These are phyloP conservation scores for Endocalyx cinctus DNA, from an alignment of 2,329 filamentous ascomycete genomes.

Conservation along the genomic window DNA sequence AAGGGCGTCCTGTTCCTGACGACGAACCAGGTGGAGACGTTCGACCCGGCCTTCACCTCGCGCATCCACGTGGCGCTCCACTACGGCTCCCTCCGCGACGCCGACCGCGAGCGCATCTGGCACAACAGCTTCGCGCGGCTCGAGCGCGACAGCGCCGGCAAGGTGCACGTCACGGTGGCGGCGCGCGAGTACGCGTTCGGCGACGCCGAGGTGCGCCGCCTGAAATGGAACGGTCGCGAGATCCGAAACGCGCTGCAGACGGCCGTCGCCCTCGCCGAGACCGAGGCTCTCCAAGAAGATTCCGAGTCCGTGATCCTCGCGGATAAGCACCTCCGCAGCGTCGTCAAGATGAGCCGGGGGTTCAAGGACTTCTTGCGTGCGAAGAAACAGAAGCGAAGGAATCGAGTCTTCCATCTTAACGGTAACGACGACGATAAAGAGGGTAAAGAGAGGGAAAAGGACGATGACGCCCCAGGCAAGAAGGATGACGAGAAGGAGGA, in stretches of 20 bases:
- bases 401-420: neutral
- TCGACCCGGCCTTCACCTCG: constrained; percentile 44
- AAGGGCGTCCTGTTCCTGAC: constrained; percentile 46
- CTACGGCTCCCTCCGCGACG: constrained; percentile 36
- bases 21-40: constrained; percentile 43
- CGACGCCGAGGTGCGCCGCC: constrained; percentile 29
- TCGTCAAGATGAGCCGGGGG: constrained; percentile 34
- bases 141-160: constrained; percentile 33
- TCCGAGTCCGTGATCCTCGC: constrained; percentile 25
- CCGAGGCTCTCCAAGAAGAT: constrained; percentile 21
- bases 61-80: constrained; percentile 47
- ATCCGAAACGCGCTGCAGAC: constrained; percentile 31
- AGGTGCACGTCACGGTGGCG: constrained; percentile 32
- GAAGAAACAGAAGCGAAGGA: neutral
- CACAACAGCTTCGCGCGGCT: constrained; percentile 41
- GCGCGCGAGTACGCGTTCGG: constrained; percentile 36
- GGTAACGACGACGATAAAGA: neutral
- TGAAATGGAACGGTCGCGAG: constrained; percentile 34
- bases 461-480: constrained; percentile 1
- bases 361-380: constrained; percentile 30
- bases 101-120: constrained; percentile 42
- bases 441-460: constrained; percentile 2
- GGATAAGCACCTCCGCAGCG: constrained; percentile 30
- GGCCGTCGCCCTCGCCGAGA: constrained; percentile 24
- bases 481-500: constrained; percentile 4